Conservation (phyloP, 2,329 filamentous ascomycete genomes). For the Alternaria brassicae region DNA sequence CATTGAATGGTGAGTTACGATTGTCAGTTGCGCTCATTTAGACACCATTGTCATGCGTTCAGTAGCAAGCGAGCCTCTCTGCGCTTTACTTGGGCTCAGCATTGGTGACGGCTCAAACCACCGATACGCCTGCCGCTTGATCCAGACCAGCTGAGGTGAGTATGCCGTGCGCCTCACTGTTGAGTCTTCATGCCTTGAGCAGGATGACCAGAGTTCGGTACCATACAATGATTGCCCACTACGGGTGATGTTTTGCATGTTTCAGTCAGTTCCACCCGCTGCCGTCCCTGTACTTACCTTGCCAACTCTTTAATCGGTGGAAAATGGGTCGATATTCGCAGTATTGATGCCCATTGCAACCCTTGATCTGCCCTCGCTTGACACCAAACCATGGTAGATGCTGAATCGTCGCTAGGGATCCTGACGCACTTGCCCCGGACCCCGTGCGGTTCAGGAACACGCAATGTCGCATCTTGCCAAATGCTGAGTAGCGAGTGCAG, state of each 20-base stretch:
- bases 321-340: slow-evolving; percentile 10
- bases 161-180: slow-evolving; percentile 15
- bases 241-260: slow-evolving; percentile 30
- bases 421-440: slow-evolving; percentile 10
- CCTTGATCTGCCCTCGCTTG: slow-evolving; percentile 12
- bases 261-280: slow-evolving; percentile 19
- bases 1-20: background rate
- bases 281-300: slow-evolving; percentile 1
- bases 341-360: slow-evolving; percentile 13
- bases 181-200: slow-evolving; percentile 9
- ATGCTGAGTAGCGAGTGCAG: slow-evolving; percentile 12
- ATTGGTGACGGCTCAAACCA: slow-evolving; percentile 1
- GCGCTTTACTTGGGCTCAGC: background rate
- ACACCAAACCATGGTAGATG: slow-evolving; percentile 19
- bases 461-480: slow-evolving; percentile 11
- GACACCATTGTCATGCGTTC: slow-evolving; percentile 5
- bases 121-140: slow-evolving; percentile 2
- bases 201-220: slow-evolving; percentile 9
- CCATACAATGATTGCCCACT: slow-evolving; percentile 18
- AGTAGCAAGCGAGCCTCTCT: slow-evolving; percentile 2
- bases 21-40: background rate
- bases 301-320: slow-evolving; percentile 11
- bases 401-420: slow-evolving; percentile 12
- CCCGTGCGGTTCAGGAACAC: slow-evolving; percentile 10
- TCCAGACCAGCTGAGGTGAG: slow-evolving; percentile 4